Evolutionary conservation across 1,284 basidiomycete species (phyloP).

Genomic region (Ustilago loliicola): DNA sequence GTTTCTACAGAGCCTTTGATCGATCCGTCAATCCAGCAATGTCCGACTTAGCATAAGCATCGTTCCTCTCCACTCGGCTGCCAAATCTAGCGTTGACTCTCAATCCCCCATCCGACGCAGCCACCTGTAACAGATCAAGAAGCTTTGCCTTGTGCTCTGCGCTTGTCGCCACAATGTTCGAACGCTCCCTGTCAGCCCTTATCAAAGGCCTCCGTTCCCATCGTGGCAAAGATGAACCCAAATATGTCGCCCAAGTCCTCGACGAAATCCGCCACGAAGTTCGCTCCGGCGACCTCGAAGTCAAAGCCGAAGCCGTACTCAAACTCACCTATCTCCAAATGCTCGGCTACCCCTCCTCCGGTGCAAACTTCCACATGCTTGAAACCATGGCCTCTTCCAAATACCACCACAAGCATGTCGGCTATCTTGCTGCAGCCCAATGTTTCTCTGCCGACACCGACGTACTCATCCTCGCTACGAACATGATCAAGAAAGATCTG

Average conservation of each 20-base stretch:
- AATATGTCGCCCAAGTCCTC: constrained; percentile 72
- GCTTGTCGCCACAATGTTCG: constrained; percentile 58
- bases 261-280: constrained; percentile 89
- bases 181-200: constrained; percentile 65
- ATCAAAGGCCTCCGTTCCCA: constrained; percentile 70
- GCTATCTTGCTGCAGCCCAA: constrained; percentile 93
- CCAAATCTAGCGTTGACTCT: background rate
- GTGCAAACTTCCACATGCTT: constrained; percentile 80
- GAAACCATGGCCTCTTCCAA: constrained; percentile 96
- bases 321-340: constrained; percentile 97
- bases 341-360: constrained; percentile 77
- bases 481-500: constrained; percentile 96
- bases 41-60: background rate
- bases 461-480: constrained; percentile 96
- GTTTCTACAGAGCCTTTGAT: too few species aligned
- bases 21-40: background rate
- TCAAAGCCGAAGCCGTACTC: constrained; percentile 93
- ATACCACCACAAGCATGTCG: constrained; percentile 92
- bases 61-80: background rate
- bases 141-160: too few species aligned
- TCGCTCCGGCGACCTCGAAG: constrained; percentile 92
- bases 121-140: background rate
- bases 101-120: background rate
- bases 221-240: constrained; percentile 71
- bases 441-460: constrained; percentile 95